Conservation (phyloP, 345 rosid species). For the Eucalyptus camaldulensis region DNA sequence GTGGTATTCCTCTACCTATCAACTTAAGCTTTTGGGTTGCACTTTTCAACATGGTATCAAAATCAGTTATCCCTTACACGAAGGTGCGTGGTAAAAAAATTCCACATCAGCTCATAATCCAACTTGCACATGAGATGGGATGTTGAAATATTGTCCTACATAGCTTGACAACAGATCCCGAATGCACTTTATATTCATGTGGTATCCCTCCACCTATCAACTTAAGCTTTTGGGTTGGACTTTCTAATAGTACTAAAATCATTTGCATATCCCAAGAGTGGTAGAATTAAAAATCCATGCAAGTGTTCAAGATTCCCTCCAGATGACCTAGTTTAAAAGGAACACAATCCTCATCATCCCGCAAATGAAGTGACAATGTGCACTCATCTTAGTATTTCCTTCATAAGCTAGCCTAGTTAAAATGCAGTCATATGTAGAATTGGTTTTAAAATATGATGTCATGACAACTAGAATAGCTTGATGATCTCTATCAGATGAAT, state of each 20-base stretch:
- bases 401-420: not conserved
- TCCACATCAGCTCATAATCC: no score
- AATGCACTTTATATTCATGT: no score
- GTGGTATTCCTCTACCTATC: no score
- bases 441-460: not conserved
- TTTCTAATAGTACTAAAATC: not conserved
- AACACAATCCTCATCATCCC: not conserved
- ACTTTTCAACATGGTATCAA: no score
- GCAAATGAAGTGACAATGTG: not conserved
- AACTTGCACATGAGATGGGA: no score
- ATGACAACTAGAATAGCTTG: not conserved
- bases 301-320: not conserved
- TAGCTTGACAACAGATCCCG: no score
- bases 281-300: not conserved
- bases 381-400: not conserved
- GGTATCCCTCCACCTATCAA: no score
- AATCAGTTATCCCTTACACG: no score
- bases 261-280: not conserved
- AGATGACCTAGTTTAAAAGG: not conserved
- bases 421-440: not conserved
- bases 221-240: no score
- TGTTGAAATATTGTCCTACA: no score
- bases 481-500: not conserved
- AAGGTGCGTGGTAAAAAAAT: no score
- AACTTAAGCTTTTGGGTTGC: no score